Evolutionary conservation across 371 early-diverging fungal genomes (phyloP), one percentile per base, ranked within the genome.

Genomic region (Rozella allomycis): DNA sequence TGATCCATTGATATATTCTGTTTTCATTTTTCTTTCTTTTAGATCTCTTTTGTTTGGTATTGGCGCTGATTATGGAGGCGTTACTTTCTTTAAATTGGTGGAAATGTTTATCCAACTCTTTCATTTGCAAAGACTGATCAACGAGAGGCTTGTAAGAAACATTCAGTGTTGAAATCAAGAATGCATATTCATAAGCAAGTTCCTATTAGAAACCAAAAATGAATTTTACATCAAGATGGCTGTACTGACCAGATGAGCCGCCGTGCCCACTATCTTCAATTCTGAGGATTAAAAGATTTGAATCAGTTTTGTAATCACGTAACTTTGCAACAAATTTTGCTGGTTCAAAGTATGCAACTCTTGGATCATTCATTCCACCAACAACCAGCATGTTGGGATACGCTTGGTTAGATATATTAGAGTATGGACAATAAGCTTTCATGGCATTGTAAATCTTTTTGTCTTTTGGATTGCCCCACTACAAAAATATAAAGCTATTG

Each of bases 291-390:
- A 68, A 20, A 35, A 55, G 36, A 1, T 39, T n/a, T n/a, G n/a
- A n/a, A n/a, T n/a, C n/a, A n/a, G 11, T 25, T 25, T 25, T 25
- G 11, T 25, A 25, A 25, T 25, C 25, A 25, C 70, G 33, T 23
- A 68, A 26, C 36, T 60, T 67, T 19, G 67, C 65, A 11, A 52
- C 50, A 56, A 59, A 70, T 32, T 73, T 72, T 26, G 56, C 39
- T 2, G 70, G 73, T 37, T 71, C 72, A 44, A 48, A 62, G 42
- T 52, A 66, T 12, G 39, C 44, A 8, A 72, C 72, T 3, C 73
- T 52, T 3, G 67, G 70, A 34, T 72, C 71, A 31, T 67, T 67
- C 45, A 71, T 37, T 4, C 73, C 70, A 14, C 55, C 66, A 19
- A 60, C 48, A 25, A 71, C 52, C 17, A 72, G 46, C 40, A 71